Percentiles rank a stretch among this genome's conserved stretches.
Conservation (phyloP, 2,329 filamentous ascomycete genomes). For the Thielaviopsis punctulata region DNA sequence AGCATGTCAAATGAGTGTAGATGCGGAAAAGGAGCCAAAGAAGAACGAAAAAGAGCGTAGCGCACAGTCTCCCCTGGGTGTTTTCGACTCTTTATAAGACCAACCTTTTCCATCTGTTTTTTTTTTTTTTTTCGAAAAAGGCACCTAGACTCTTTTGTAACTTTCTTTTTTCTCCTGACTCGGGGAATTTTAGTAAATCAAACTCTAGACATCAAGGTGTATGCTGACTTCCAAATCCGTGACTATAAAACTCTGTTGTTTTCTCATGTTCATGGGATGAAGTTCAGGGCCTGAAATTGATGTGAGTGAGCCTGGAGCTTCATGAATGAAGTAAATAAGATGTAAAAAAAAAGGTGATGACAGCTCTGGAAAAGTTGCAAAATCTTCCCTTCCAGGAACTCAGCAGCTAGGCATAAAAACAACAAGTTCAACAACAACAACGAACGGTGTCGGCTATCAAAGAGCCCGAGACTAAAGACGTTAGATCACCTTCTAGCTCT, state of each 20-base stretch:
- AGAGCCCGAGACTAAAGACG: neutral
- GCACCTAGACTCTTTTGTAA: neutral
- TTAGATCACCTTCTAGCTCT: neutral
- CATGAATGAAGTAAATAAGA: no score
- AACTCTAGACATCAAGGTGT: conserved; percentile 1
- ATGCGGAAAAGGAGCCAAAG: neutral
- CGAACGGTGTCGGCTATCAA: neutral
- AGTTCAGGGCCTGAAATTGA: no score
- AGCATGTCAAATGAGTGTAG: neutral
- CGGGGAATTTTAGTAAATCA: conserved; percentile 3
- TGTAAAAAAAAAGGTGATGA: no score
- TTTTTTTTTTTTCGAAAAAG: neutral
- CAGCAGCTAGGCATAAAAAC: neutral
- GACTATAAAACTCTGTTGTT: no score
- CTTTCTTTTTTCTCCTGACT: neutral
- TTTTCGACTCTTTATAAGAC: neutral
- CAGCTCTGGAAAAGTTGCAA: no score
- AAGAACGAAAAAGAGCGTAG: neutral
- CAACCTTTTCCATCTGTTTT: neutral
- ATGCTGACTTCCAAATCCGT: neutral
- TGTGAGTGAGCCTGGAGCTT: no score
- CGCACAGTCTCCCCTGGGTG: no score
- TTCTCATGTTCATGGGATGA: no score
- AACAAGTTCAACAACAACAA: neutral
- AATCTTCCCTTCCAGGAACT: no score